Conservation (phyloP, 306 rosid species). For the Fragaria nilgerrensis region DNA sequence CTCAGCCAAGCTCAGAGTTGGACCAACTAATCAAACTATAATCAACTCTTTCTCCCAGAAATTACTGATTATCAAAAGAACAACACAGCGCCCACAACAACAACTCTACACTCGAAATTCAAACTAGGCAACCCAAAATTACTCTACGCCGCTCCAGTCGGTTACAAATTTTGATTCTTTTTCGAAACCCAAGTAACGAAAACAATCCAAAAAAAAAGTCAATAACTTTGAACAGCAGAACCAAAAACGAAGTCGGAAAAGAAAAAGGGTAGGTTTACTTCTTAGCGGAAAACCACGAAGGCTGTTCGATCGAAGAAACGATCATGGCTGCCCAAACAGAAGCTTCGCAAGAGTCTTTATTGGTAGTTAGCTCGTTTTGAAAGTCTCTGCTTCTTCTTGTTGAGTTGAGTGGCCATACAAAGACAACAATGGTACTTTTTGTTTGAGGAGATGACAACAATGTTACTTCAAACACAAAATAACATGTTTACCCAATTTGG, state of each 20-base stretch:
- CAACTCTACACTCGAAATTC: not conserved
- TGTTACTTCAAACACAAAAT: not conserved
- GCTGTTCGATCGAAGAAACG: slow-evolving; percentile 35
- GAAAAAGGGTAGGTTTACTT: slow-evolving; percentile 36
- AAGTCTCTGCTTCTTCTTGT: slow-evolving; percentile 16
- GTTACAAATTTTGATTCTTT: not conserved
- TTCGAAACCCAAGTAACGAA: slow-evolving; percentile 10
- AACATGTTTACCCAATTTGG: too few relatives aligned
- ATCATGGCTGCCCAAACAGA: slow-evolving; percentile 9
- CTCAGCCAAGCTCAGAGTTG: not conserved
- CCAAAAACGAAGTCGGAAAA: not conserved
- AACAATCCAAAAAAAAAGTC: not conserved
- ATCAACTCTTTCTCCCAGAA: not conserved
- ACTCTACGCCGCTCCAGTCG: not conserved
- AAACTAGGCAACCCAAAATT: not conserved
- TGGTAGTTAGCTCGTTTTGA: not conserved
- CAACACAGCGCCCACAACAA: too few relatives aligned
- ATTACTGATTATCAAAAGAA: not conserved
- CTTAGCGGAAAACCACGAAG: slow-evolving; percentile 84
- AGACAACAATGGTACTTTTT: not conserved
- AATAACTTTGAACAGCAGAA: slow-evolving; percentile 11
- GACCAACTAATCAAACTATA: not conserved
- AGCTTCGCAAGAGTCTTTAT: not conserved
- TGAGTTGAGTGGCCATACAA: not conserved
- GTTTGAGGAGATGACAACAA: not conserved